A percentile compares a stretch with the other conserved stretches of the same genome.
phyloP scores from a whole-genome alignment of 148 eudicot species.

The Silene conica region DNA sequence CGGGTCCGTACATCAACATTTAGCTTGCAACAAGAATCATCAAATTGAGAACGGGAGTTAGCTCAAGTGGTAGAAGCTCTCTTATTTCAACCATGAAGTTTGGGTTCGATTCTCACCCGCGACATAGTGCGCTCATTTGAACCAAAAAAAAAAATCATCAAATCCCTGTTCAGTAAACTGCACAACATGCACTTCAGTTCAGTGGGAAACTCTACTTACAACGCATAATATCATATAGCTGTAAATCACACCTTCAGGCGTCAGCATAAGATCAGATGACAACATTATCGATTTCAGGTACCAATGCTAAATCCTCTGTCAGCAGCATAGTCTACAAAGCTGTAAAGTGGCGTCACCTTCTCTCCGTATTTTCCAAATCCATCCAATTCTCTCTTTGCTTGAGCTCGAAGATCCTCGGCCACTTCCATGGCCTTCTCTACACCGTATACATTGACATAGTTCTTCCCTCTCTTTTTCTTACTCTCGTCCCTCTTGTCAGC shows the following conservation, averaged over 20 bases:
- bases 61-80: too few species aligned
- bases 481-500: slow-evolving; percentile 20
- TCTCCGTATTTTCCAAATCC: slow-evolving; percentile 75
- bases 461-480: slow-evolving; percentile 45
- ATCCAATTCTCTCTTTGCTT: slow-evolving; percentile 70
- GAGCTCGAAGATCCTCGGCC: slow-evolving; percentile 62
- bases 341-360: slow-evolving; percentile 60
- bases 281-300: slow-evolving; percentile 10
- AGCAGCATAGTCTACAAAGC: slow-evolving; percentile 90
- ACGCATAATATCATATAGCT: background rate
- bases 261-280: background rate
- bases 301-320: slow-evolving; percentile 74
- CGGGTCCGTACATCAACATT: background rate
- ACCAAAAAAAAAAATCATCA: background rate
- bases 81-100: too few species aligned
- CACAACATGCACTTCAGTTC: background rate
- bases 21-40: slow-evolving; percentile 1
- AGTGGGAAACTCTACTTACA: slow-evolving; percentile 7
- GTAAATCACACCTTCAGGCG: background rate
- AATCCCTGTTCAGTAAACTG: background rate
- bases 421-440: slow-evolving; percentile 81
- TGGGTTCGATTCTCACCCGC: too few species aligned
- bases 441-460: slow-evolving; percentile 77
- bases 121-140: too few species aligned
- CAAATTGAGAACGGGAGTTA: too few species aligned